A percentile compares a stretch with the other conserved stretches of the same genome.
Evolutionary conservation across 192 early-diverging fungal species (phyloP).

Genomic region (Chytriomyces confervae): DNA sequence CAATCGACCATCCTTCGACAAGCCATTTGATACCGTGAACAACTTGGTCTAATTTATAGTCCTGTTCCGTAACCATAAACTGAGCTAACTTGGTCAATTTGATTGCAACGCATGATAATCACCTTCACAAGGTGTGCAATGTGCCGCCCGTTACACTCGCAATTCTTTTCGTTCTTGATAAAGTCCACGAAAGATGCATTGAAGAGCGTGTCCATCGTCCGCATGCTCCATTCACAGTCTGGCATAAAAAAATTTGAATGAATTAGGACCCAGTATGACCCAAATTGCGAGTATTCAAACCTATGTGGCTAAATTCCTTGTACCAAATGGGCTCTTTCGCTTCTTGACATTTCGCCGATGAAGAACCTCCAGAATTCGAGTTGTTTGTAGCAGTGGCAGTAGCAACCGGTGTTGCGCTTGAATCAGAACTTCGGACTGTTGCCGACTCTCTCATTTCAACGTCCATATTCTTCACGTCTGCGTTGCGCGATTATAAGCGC

Average conservation of each 20-base stretch:
- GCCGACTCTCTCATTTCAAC: too few relatives aligned
- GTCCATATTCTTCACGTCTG: too few relatives aligned
- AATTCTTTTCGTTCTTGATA: slow-evolving; percentile 47
- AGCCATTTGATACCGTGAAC: slow-evolving; percentile 46
- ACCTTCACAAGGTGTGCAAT: slow-evolving; percentile 42
- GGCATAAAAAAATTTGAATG: neutral
- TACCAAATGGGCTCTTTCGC: slow-evolving; percentile 10
- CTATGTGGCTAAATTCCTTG: neutral
- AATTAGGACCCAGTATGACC: neutral
- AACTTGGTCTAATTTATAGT: slow-evolving; percentile 50
- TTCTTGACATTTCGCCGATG: neutral
- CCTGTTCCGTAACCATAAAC: neutral
- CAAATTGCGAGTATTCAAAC: neutral
- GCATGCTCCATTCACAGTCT: slow-evolving; percentile 50
- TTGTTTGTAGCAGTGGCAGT: too few relatives aligned
- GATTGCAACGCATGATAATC: too few relatives aligned
- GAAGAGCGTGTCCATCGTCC: slow-evolving; percentile 49
- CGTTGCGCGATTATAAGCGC: too few relatives aligned
- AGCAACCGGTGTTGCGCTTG: too few relatives aligned
- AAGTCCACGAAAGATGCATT: slow-evolving; percentile 51
- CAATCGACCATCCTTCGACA: slow-evolving; percentile 48
- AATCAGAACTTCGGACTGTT: too few relatives aligned
- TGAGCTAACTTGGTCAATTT: too few relatives aligned
- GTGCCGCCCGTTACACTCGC: slow-evolving; percentile 44
- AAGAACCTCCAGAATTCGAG: too few relatives aligned